Evolutionary conservation across 1,284 basidiomycete genomes (phyloP).

Genomic region (Ceratobasidium sp.): DNA sequence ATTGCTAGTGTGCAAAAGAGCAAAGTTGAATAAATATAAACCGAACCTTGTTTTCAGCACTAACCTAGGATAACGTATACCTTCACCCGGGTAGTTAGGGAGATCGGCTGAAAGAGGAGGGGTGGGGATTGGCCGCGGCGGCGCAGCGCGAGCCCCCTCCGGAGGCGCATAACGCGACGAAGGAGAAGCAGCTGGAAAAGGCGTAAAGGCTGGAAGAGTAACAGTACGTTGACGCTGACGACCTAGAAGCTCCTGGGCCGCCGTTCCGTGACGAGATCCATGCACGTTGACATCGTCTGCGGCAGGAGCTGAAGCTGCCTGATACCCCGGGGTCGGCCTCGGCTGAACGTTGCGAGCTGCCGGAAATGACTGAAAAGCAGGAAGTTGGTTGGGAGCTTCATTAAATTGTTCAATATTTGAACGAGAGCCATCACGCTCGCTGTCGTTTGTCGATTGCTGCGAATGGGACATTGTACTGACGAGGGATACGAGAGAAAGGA

Average conservation of each 20-base stretch:
- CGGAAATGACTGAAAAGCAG: constrained; percentile 31
- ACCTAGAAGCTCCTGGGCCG: neutral
- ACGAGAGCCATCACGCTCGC: neutral
- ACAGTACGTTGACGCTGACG: constrained; percentile 10
- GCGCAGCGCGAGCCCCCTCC: constrained; percentile 1
- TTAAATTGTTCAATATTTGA: neutral
- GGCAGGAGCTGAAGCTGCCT: neutral
- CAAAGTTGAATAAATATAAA: too few relatives aligned
- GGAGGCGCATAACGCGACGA: constrained; percentile 20
- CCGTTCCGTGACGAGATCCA: neutral
- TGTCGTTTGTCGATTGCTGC: neutral
- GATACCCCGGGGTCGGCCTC: constrained; percentile 6
- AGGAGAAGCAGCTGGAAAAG: constrained; percentile 21
- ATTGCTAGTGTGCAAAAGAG: too few relatives aligned
- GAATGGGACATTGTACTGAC: constrained; percentile 12
- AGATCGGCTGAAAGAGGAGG: neutral
- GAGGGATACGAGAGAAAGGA: neutral
- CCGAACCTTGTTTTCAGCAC: constrained; percentile 18
- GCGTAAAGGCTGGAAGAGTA: neutral
- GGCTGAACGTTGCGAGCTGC: neutral
- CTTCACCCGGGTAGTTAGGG: neutral
- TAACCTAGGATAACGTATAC: constrained; percentile 14
- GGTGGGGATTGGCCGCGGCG: constrained; percentile 22
- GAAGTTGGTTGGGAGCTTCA: neutral
- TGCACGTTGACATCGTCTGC: constrained; percentile 1